These are phyloP conservation scores for Trichoderma harzianum DNA, from an alignment of 2,329 filamentous ascomycete genomes.

Conservation along the genomic window DNA sequence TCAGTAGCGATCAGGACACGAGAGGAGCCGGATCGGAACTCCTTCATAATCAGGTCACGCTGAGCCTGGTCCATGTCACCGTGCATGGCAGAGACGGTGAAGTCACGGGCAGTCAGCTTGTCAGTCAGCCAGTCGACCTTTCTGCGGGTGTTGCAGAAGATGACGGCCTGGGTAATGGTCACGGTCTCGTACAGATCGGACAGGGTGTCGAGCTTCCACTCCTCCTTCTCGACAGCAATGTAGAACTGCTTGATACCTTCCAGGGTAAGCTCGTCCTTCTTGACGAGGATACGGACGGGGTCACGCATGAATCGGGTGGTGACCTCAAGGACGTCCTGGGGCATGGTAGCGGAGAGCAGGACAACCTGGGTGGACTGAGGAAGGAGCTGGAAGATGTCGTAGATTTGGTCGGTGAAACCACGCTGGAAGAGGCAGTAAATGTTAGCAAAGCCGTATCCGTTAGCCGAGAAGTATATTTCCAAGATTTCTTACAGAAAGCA, in stretches of 20 bases:
- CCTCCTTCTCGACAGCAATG: constrained; percentile 99
- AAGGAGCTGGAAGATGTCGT: constrained; percentile 99
- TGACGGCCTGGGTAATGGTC: constrained; percentile 98
- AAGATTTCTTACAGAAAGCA: constrained; percentile 70
- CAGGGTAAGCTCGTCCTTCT: constrained; percentile 99
- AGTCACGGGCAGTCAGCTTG: constrained; percentile 97
- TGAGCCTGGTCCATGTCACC: constrained; percentile 98
- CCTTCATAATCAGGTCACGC: constrained; percentile 99
- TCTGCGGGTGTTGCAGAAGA: constrained; percentile 99
- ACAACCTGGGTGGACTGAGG: constrained; percentile 98
- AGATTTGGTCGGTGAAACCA: constrained; percentile 99
- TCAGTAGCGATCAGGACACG: constrained; percentile 99
- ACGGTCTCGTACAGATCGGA: constrained; percentile 99
- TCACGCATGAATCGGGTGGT: constrained; percentile 99
- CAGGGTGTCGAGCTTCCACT: constrained; percentile 99
- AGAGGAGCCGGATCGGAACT: constrained; percentile 98
- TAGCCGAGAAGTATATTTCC: neutral
- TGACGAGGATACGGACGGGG: constrained; percentile 97
- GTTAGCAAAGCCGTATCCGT: constrained; percentile 32
- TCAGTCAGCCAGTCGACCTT: constrained; percentile 99
- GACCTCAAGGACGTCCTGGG: constrained; percentile 97
- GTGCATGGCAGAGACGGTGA: constrained; percentile 99
- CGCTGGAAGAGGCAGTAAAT: constrained; percentile 50
- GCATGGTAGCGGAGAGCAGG: constrained; percentile 96
- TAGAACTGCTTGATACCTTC: constrained; percentile 99